phyloP scores from a whole-genome alignment of 495 filamentous ascomycete species.

The Neurospora sp. region DNA sequence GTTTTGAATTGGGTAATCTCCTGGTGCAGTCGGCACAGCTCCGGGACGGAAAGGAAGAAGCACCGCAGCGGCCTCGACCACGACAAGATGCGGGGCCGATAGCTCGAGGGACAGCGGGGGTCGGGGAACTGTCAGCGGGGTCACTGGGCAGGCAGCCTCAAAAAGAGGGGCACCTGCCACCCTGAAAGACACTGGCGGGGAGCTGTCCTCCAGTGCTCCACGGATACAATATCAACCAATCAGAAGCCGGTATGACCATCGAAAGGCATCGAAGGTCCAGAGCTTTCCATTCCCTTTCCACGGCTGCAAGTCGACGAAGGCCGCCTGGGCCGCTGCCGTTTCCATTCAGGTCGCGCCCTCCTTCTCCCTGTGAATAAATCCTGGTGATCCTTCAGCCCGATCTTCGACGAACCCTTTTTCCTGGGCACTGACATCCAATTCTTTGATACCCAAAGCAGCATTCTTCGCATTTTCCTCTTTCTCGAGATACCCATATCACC shows the following conservation, averaged over 20 bases:
- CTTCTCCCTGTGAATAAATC: not conserved
- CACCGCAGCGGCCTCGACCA: not conserved
- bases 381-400: not conserved
- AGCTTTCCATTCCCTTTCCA: constrained; percentile 20
- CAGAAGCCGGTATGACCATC: constrained; percentile 14
- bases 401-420: not conserved
- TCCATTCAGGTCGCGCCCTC: not conserved
- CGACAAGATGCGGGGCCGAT: not conserved
- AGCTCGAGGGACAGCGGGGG: not conserved
- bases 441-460: not conserved
- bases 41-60: not conserved
- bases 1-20: not conserved
- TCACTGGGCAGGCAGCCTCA: constrained; percentile 3
- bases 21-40: not conserved
- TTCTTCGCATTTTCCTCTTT: not conserved
- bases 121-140: constrained; percentile 4
- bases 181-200: constrained; percentile 12
- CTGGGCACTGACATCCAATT: not conserved
- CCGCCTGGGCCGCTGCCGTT: not conserved
- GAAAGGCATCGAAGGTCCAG: constrained; percentile 27
- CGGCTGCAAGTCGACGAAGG: not conserved
- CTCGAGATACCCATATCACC: not conserved
- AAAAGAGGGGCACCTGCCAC: constrained; percentile 1
- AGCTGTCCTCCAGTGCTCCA: constrained; percentile 3
- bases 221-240: constrained; percentile 9